Conservation (phyloP, 208 protist species). For the Trypanosoma lewisi region DNA sequence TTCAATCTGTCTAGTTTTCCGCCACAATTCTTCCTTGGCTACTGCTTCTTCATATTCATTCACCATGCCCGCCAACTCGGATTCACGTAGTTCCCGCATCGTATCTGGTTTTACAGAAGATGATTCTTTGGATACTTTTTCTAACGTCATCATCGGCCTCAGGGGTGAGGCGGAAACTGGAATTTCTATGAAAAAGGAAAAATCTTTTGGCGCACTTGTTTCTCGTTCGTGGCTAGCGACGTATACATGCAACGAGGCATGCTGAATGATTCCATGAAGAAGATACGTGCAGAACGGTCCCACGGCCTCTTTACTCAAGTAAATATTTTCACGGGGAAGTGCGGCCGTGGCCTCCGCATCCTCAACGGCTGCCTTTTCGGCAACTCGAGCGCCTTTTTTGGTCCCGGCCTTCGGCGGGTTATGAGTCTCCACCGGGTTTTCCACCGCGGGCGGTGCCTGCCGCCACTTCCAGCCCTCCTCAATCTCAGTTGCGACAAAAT, state of each 20-base stretch:
- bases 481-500: slow-evolving; percentile 50
- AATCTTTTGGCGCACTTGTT: slow-evolving; percentile 6
- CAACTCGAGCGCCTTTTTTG: slow-evolving; percentile 16
- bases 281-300: slow-evolving; percentile 46
- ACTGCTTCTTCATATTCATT: slow-evolving; percentile 47
- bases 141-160: slow-evolving; percentile 8
- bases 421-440: slow-evolving; percentile 1
- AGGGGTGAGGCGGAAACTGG: slow-evolving; percentile 46
- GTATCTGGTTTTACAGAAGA: slow-evolving; percentile 23
- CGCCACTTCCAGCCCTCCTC: slow-evolving; percentile 59
- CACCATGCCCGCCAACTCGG: slow-evolving; percentile 40
- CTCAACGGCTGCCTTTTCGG: slow-evolving; percentile 41
- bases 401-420: slow-evolving; percentile 17
- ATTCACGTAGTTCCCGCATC: slow-evolving; percentile 36
- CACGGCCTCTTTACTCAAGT: slow-evolving; percentile 48
- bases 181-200: slow-evolving; percentile 35
- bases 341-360: slow-evolving; percentile 53
- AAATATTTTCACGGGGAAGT: slow-evolving; percentile 67
- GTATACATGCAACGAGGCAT: slow-evolving; percentile 56
- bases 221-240: slow-evolving; percentile 26
- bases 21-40: slow-evolving; percentile 29
- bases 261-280: slow-evolving; percentile 50
- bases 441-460: slow-evolving; percentile 25
- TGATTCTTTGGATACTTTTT: slow-evolving; percentile 20
- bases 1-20: slow-evolving; percentile 39